Conservation (phyloP, 2,329 filamentous ascomycete species). For the Cladophialophora immunda region DNA sequence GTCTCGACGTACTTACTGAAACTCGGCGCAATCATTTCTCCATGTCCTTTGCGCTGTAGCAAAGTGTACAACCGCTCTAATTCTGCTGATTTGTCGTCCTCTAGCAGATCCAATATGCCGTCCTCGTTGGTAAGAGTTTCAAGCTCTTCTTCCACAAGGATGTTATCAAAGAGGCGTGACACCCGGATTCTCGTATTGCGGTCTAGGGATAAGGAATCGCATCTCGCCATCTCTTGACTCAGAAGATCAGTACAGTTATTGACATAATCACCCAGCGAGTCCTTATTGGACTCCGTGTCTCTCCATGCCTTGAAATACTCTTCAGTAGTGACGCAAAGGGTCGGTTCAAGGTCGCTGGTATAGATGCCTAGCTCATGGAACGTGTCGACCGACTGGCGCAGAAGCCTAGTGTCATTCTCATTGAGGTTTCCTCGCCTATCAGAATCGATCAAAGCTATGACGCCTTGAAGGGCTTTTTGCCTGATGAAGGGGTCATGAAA, state of each 20-base stretch:
- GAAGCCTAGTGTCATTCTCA: constrained; percentile 68
- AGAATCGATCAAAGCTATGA: constrained; percentile 77
- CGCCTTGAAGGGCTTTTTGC: constrained; percentile 68
- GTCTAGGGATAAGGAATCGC: constrained; percentile 82
- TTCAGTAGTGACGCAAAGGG: constrained; percentile 73
- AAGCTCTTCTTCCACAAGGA: constrained; percentile 74
- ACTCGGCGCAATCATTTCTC: constrained; percentile 72
- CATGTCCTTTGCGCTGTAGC: constrained; percentile 75
- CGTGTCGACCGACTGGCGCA: constrained; percentile 80
- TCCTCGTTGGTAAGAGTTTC: constrained; percentile 70
- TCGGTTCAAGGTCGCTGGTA: constrained; percentile 78
- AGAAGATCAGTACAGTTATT: constrained; percentile 74
- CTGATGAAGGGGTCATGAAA: constrained; percentile 64
- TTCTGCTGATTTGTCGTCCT: constrained; percentile 72
- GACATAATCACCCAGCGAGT: constrained; percentile 78
- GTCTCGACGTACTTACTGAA: constrained; percentile 82
- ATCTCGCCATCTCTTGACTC: constrained; percentile 75
- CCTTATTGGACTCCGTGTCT: constrained; percentile 67
- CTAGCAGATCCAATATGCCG: constrained; percentile 76
- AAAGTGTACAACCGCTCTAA: constrained; percentile 81
- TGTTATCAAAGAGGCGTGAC: constrained; percentile 74
- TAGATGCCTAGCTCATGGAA: constrained; percentile 87
- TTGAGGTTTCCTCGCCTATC: constrained; percentile 68
- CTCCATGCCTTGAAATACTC: constrained; percentile 76
- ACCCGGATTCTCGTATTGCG: constrained; percentile 81